Evolutionary conservation across 2,329 filamentous ascomycete species (phyloP).

Genomic region (Exophiala alcalophila): DNA sequence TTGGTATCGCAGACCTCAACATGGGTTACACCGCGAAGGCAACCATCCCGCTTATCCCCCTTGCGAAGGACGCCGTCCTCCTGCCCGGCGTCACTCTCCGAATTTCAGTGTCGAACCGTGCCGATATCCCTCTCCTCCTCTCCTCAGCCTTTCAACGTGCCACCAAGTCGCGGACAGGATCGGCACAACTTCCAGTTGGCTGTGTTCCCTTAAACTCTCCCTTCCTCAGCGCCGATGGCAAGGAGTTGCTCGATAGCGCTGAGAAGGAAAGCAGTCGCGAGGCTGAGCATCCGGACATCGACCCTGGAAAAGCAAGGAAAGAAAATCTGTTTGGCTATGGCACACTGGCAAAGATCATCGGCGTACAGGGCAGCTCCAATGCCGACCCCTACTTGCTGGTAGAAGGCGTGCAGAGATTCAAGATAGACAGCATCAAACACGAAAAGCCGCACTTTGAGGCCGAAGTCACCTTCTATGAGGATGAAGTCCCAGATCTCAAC

Average conservation of each 20-base stretch:
- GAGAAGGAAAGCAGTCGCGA: slow-evolving; percentile 44
- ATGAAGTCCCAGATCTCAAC: slow-evolving; percentile 49
- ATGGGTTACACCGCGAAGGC: slow-evolving; percentile 36
- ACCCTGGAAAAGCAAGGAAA: slow-evolving; percentile 60
- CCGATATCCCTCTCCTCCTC: slow-evolving; percentile 84
- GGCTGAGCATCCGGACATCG: slow-evolving; percentile 44
- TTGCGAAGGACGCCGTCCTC: slow-evolving; percentile 76
- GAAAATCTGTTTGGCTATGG: slow-evolving; percentile 79
- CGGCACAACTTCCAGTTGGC: slow-evolving; percentile 71
- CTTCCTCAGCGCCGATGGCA: slow-evolving; percentile 69
- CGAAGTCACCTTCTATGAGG: slow-evolving; percentile 67
- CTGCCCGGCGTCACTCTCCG: slow-evolving; percentile 82
- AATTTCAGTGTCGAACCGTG: slow-evolving; percentile 76
- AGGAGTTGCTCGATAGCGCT: slow-evolving; percentile 68
- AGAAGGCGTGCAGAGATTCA: slow-evolving; percentile 76
- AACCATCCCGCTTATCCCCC: slow-evolving; percentile 72
- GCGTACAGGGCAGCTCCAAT: slow-evolving; percentile 70
- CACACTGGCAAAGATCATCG: slow-evolving; percentile 73
- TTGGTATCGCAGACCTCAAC: slow-evolving; percentile 1
- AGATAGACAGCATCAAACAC: slow-evolving; percentile 69
- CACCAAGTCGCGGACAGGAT: slow-evolving; percentile 60
- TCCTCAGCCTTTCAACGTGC: slow-evolving; percentile 78
- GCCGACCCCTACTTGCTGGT: slow-evolving; percentile 81
- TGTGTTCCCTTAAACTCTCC: slow-evolving; percentile 83
- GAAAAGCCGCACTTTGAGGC: slow-evolving; percentile 86